These are phyloP conservation scores for Cadophora luteo-olivacea DNA, from an alignment of 2,329 filamentous ascomycete species.

Conservation along the genomic window DNA sequence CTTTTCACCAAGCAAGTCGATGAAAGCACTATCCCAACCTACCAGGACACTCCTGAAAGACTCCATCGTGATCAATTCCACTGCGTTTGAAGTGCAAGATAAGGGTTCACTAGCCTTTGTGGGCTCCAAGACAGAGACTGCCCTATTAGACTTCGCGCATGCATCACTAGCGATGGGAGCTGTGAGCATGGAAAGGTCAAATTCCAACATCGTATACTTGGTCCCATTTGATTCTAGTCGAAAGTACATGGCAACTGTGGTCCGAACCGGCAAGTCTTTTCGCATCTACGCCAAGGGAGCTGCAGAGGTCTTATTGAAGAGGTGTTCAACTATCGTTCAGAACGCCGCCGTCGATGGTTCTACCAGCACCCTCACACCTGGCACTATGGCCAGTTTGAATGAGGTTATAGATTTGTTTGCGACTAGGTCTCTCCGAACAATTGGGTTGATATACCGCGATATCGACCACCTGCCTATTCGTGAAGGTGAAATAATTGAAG, in stretches of 20 bases:
- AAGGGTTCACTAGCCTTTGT: slow-evolving; percentile 66
- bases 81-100: slow-evolving; percentile 70
- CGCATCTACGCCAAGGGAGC: slow-evolving; percentile 59
- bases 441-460: slow-evolving; percentile 75
- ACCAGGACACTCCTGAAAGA: slow-evolving; percentile 17
- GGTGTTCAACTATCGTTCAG: slow-evolving; percentile 59
- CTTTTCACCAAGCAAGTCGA: slow-evolving; percentile 1
- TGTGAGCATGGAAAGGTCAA: slow-evolving; percentile 68
- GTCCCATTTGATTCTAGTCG: slow-evolving; percentile 50
- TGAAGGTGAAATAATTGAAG: slow-evolving; percentile 58
- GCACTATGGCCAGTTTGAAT: slow-evolving; percentile 49
- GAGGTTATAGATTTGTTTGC: slow-evolving; percentile 67
- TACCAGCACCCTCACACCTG: slow-evolving; percentile 26
- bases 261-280: slow-evolving; percentile 55
- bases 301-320: slow-evolving; percentile 55
- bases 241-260: slow-evolving; percentile 73
- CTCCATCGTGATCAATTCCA: slow-evolving; percentile 71
- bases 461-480: slow-evolving; percentile 71
- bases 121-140: slow-evolving; percentile 80
- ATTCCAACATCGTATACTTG: slow-evolving; percentile 62
- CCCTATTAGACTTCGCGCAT: slow-evolving; percentile 70
- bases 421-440: slow-evolving; percentile 73
- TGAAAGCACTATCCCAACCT: slow-evolving; percentile 18
- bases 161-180: slow-evolving; percentile 69
- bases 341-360: slow-evolving; percentile 57